These are phyloP conservation scores for Elsinoe perseae DNA, from an alignment of 2,329 filamentous ascomycete genomes.

Conservation along the genomic window DNA sequence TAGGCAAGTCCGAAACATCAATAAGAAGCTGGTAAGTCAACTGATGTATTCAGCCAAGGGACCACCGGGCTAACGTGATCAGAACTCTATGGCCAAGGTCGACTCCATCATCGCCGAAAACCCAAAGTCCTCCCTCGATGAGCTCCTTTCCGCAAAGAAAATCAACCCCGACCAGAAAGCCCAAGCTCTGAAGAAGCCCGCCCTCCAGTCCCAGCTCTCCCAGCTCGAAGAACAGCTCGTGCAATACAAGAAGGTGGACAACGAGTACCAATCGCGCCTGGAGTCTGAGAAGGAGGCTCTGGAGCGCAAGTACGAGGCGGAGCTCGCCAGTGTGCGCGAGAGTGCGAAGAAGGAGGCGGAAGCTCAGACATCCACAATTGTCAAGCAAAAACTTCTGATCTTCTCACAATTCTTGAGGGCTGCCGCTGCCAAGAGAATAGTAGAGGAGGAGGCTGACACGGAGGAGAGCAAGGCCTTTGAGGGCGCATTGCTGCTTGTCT, in stretches of 20 bases:
- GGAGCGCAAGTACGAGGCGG: constrained; percentile 47
- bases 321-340: constrained; percentile 49
- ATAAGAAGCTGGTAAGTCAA: constrained; percentile 80
- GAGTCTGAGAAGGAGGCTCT: constrained; percentile 51
- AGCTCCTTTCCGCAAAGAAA: constrained; percentile 61
- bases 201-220: constrained; percentile 58
- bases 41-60: neutral
- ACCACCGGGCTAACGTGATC: constrained; percentile 21
- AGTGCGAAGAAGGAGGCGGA: constrained; percentile 48
- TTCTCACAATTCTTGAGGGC: constrained; percentile 74
- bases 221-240: constrained; percentile 66
- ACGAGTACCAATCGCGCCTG: constrained; percentile 59
- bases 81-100: constrained; percentile 66
- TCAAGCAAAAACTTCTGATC: constrained; percentile 57
- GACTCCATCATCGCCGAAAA: constrained; percentile 62
- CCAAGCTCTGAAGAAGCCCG: constrained; percentile 68
- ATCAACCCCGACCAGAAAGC: constrained; percentile 77
- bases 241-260: constrained; percentile 67
- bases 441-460: constrained; percentile 57
- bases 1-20: constrained; percentile 83
- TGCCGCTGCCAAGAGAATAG: constrained; percentile 64
- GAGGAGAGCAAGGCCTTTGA: constrained; percentile 77
- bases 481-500: constrained; percentile 68
- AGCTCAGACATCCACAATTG: constrained; percentile 39
- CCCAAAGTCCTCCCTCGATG: constrained; percentile 61